Conservation (phyloP, 306 rosid genomes). For the Carpinus viminea region DNA sequence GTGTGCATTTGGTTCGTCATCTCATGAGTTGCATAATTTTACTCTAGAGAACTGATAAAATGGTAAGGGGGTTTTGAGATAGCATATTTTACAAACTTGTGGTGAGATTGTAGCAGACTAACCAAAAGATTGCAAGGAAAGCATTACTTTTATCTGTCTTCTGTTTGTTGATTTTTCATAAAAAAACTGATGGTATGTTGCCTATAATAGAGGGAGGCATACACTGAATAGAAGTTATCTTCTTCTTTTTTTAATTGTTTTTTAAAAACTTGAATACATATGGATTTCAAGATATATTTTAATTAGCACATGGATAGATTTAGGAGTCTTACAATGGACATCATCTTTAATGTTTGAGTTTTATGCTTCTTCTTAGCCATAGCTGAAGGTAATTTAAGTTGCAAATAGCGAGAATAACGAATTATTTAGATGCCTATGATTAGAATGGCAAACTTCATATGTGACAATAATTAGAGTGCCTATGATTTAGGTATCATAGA, state of each 20-base stretch:
- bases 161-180: neutral
- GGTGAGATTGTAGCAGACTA: neutral
- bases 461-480: neutral
- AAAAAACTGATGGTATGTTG: neutral
- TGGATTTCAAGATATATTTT: too few species aligned
- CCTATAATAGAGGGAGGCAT: neutral
- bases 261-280: too few species aligned
- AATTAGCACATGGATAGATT: too few species aligned
- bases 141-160: neutral
- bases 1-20: constrained; percentile 9
- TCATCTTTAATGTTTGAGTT: neutral
- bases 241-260: too few species aligned
- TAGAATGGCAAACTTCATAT: neutral
- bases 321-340: neutral
- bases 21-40: neutral
- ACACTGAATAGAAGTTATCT: neutral
- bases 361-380: neutral
- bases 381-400: neutral
- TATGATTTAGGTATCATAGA: neutral
- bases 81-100: neutral
- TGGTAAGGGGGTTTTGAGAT: neutral
- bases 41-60: neutral
- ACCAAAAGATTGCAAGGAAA: neutral
- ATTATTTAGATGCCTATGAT: neutral
- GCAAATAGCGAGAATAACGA: neutral